phyloP scores from a whole-genome alignment of 345 rosid species.

The Geranium brycei region DNA sequence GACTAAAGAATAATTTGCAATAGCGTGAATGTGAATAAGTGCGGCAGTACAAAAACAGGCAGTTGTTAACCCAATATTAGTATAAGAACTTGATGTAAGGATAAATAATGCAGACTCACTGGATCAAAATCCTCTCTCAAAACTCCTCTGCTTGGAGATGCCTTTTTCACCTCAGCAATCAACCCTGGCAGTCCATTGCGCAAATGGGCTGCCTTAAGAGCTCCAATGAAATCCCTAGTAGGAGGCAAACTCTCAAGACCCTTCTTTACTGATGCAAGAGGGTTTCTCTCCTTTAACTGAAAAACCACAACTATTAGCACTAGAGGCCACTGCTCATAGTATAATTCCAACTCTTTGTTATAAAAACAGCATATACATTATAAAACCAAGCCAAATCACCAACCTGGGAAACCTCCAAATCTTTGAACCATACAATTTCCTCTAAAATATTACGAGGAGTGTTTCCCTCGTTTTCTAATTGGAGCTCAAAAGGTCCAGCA shows the following conservation, averaged over 20 bases:
- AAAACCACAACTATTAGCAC: conserved; percentile 5
- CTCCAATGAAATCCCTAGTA: conserved; percentile 65
- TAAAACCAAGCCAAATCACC: not conserved
- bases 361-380: not conserved
- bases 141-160: conserved; percentile 88
- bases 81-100: not conserved
- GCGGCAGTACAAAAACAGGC: not conserved
- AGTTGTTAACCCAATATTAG: not conserved
- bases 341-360: not conserved
- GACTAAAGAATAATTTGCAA: not conserved
- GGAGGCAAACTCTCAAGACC: conserved; percentile 52
- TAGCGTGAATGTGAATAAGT: not conserved
- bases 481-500: conserved; percentile 80
- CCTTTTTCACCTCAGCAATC: conserved; percentile 97
- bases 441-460: conserved; percentile 79
- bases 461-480: conserved; percentile 61
- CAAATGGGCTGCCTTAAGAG: conserved; percentile 54
- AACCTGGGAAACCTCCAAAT: conserved; percentile 49
- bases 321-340: not conserved
- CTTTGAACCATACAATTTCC: conserved; percentile 87
- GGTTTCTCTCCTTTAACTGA: conserved; percentile 58
- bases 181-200: conserved; percentile 71
- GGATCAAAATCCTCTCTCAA: conserved; percentile 85
- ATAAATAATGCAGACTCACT: conserved; percentile 18
- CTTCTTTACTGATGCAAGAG: conserved; percentile 39